Percentiles rank a stretch among this genome's conserved stretches.
Conservation (phyloP, 2,329 filamentous ascomycete species). For the Beauveria australis region DNA sequence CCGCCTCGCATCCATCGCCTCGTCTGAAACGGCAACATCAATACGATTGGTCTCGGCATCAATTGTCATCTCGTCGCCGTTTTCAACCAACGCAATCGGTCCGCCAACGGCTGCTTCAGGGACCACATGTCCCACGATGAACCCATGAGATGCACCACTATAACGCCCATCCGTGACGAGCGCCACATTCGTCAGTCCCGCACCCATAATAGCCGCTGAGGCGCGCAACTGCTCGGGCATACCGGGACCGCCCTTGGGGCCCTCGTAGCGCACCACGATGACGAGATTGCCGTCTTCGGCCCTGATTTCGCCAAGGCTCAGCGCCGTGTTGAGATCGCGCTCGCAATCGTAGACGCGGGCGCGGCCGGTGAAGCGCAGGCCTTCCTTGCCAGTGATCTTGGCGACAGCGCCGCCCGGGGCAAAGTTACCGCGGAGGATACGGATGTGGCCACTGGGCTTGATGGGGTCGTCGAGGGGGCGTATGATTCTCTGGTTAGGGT, state of each 20-base stretch:
- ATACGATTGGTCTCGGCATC: constrained; percentile 76
- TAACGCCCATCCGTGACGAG: constrained; percentile 91
- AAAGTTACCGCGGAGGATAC: constrained; percentile 74
- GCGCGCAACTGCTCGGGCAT: constrained; percentile 95
- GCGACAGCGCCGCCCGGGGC: constrained; percentile 77
- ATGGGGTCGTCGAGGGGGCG: constrained; percentile 58
- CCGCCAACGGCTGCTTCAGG: constrained; percentile 86
- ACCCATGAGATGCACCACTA: constrained; percentile 79
- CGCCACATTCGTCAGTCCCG: constrained; percentile 76
- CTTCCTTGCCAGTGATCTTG: constrained; percentile 92
- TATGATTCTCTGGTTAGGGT: constrained; percentile 76
- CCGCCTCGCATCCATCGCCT: constrained; percentile 59
- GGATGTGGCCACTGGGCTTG: constrained; percentile 72
- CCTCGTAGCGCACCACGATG: constrained; percentile 86
- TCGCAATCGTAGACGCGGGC: constrained; percentile 84
- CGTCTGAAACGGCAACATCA: constrained; percentile 54
- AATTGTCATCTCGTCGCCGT: constrained; percentile 81
- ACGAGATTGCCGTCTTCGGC: constrained; percentile 66
- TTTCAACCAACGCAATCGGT: constrained; percentile 71
- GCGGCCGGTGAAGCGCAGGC: constrained; percentile 64
- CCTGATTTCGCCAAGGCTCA: constrained; percentile 57
- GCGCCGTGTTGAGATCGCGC: constrained; percentile 63
- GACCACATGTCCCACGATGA: constrained; percentile 88
- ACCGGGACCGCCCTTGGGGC: constrained; percentile 84
- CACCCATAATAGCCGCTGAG: constrained; percentile 85